Evolutionary conservation across 345 rosid genomes (phyloP), one percentile per base, ranked within the genome.

Genomic region (Gossypium bickii): DNA sequence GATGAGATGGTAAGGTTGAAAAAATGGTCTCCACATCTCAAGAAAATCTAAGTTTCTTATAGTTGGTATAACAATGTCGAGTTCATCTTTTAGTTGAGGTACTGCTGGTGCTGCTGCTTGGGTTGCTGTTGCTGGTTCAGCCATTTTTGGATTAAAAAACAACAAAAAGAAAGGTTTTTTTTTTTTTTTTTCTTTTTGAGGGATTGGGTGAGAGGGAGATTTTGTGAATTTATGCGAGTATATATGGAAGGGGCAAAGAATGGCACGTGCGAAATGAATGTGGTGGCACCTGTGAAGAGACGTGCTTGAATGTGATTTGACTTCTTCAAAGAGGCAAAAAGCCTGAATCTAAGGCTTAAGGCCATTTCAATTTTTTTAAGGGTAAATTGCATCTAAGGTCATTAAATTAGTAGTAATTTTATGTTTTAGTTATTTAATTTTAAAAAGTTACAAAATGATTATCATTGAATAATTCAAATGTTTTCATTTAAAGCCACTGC

Each of bases 21-120:
- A 87, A 76, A 94, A 94, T 1, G 98, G 98, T 84, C 98, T 86
- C 98, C 98, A 94, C 97, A 87, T 90, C 87, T 94, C 97, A 51
- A 94, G 89, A 80, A 94, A 94, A 63, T 94, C 98, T 9, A 94
- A 88, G 84, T 92, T 94, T 47, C 98, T 76, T 72, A 94, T 94
- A 0, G 98, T 94, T 41, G 98, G 98, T 41, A 94, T 94, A 7
- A 94, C 97, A 22, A 94, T 94, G 71, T 94, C 98, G 25, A 94
- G 89, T 86, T 90, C 97, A 72, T 94, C 97, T 70, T 78, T 94
- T 85, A 94, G 77, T 67, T 71, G 66, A 11, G 94, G 82, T 0
- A 79, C 70, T 2, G 85, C 85, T 59, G 78, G 72, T 56, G 85
- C 74, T 0, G 89, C 70, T 16, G 86, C 60, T 16, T 83, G 79